Conservation (phyloP, 371 early-diverging fungal species). For the Mortierella sp. region DNA sequence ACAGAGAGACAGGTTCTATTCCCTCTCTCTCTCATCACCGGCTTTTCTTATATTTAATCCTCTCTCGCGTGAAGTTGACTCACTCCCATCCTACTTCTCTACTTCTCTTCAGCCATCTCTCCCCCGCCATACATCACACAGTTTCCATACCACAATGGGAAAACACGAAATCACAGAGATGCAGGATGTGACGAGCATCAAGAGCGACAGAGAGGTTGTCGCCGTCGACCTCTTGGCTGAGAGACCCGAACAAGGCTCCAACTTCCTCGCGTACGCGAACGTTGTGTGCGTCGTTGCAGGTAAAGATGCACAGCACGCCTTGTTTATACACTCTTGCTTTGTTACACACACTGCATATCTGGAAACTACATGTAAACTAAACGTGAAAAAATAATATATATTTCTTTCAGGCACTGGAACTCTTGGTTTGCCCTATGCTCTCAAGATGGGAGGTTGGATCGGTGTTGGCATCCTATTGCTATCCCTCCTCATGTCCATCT, state of each 20-base stretch:
- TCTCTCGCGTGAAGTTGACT: no score
- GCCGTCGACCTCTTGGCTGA: constrained; percentile 41
- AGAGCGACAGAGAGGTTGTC: constrained; percentile 35
- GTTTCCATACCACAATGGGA: constrained; percentile 14
- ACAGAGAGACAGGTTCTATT: no score
- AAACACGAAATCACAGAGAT: constrained; percentile 26
- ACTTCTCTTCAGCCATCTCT: neutral
- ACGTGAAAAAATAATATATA: neutral
- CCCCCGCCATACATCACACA: neutral
- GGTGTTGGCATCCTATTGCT: constrained; percentile 77
- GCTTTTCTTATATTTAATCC: no score
- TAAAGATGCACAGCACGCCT: constrained; percentile 1
- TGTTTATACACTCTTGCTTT: neutral
- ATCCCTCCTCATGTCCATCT: constrained; percentile 78
- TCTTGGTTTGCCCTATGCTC: constrained; percentile 85
- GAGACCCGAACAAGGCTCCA: constrained; percentile 46
- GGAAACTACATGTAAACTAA: neutral
- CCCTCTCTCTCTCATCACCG: no score
- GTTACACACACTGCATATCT: neutral
- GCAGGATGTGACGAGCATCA: constrained; percentile 32
- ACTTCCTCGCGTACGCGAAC: constrained; percentile 66
- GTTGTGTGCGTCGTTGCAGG: constrained; percentile 88
- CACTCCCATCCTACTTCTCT: no score
- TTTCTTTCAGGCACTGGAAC: constrained; percentile 68
- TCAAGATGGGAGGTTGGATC: constrained; percentile 88